Evolutionary conservation across 1,284 basidiomycete genomes (phyloP), one percentile per base, ranked within the genome.

Genomic region (Tilletia caries): DNA sequence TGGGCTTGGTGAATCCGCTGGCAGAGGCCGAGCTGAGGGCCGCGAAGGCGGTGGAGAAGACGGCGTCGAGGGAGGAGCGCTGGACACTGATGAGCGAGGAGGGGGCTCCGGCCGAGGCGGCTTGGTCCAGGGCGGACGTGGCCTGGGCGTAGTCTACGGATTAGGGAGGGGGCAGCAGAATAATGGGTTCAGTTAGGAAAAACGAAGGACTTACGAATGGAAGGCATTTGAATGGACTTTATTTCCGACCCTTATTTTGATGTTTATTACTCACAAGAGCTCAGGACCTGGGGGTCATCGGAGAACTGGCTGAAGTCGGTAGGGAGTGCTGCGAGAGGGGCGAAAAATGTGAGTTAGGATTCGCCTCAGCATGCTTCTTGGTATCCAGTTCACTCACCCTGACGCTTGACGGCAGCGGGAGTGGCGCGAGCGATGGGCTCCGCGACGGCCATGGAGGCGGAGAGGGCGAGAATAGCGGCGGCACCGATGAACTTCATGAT

Each of bases 401-500:
- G 58, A 34, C 58, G 58, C 20, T 29, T 25, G 58, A 15, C 58
- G 12, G 58, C 29, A 13, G 58, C 58, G 20, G 58, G 15, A 13
- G 58, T 62, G 1, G 58, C 32, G 32, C 23, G 58, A 29, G 23
- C 58, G 33, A 62, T 33, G 33, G 58, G 58, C 32, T 62, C 58
- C 4, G 58, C 58, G 18, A 18, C 58, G 15, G 34, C 58, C 23
- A 54, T 18, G 32, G 32, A 62, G 29, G 58, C 58, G 20, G 58
- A 33, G 58, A 62, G 29, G 20, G 32, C 29, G 58, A 62, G 29
- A n/a, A 62, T 10, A 32, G 58, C 33, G 33, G 32, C 20, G 23
- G 58, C 20, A 29, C 58, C 32, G 58, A 37, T 62, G 58, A 62
- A 62, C 58, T 62, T 62, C 58, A 62, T 62, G 29, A n/a, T 32